phyloP scores from a whole-genome alignment of 2,329 filamentous ascomycete species.

The Thyridium curvatum region DNA sequence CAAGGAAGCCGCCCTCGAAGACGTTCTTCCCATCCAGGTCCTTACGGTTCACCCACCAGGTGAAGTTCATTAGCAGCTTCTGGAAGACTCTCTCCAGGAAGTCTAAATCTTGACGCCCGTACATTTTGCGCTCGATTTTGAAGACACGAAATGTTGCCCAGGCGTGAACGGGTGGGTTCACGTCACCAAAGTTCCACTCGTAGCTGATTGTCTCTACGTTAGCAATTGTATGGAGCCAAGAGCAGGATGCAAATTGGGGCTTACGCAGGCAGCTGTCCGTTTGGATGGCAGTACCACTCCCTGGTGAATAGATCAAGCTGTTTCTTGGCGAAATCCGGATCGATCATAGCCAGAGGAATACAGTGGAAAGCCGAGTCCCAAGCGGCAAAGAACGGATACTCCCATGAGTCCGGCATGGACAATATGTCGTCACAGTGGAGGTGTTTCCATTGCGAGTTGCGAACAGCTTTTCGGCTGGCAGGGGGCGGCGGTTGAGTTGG shows the following conservation, averaged over 20 bases:
- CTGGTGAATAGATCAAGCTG: conserved; percentile 92
- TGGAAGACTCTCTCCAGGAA: conserved; percentile 96
- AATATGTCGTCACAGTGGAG: conserved; percentile 91
- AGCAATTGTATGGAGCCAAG: not conserved
- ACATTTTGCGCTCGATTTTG: conserved; percentile 98
- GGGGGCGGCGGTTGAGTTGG: conserved; percentile 84
- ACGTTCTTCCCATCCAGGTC: conserved; percentile 93
- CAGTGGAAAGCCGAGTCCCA: conserved; percentile 98
- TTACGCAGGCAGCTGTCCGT: conserved; percentile 86
- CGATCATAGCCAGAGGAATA: conserved; percentile 93
- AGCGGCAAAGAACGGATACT: conserved; percentile 95
- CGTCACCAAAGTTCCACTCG: conserved; percentile 97
- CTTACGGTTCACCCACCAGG: conserved; percentile 99
- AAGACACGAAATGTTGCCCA: conserved; percentile 95
- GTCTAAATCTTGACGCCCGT: conserved; percentile 88
- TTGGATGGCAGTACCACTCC: conserved; percentile 99
- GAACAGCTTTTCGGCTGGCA: conserved; percentile 67
- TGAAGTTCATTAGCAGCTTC: conserved; percentile 92
- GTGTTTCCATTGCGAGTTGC: conserved; percentile 90
- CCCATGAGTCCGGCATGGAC: conserved; percentile 98
- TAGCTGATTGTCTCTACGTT: conserved; percentile 35
- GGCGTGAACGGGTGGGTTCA: conserved; percentile 93
- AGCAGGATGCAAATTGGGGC: conserved; percentile 14
- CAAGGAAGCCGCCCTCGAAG: conserved; percentile 93
- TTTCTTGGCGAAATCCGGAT: conserved; percentile 96